phyloP scores from a whole-genome alignment of 106 monocot genomes.

The Dioscorea dumetorum region DNA sequence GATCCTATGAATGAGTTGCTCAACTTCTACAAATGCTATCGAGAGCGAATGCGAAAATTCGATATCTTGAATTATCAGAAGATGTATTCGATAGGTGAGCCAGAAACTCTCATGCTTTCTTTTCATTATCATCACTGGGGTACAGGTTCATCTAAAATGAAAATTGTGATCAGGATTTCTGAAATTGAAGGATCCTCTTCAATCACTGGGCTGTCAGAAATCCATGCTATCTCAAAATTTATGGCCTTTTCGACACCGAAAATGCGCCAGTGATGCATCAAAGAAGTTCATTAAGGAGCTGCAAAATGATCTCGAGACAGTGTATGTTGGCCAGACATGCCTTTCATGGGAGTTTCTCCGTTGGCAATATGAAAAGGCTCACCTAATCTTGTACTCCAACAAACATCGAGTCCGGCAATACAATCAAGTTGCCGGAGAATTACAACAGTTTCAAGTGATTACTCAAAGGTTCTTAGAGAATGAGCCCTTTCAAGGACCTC shows the following conservation, averaged over 20 bases:
- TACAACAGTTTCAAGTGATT: constrained; percentile 76
- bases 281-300: constrained; percentile 76
- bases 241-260: constrained; percentile 21
- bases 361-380: constrained; percentile 78
- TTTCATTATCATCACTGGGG: not conserved
- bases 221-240: constrained; percentile 54
- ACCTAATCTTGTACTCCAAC: constrained; percentile 40
- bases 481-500: constrained; percentile 71
- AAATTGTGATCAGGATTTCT: constrained; percentile 46
- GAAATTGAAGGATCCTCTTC: constrained; percentile 50
- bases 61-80: constrained; percentile 88
- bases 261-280: constrained; percentile 28
- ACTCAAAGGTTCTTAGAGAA: constrained; percentile 71
- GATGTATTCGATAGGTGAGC: constrained; percentile 88
- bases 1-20: constrained; percentile 70
- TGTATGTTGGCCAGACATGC: constrained; percentile 85
- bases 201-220: constrained; percentile 30
- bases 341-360: constrained; percentile 91
- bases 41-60: constrained; percentile 79
- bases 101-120: not conserved
- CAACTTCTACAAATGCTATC: constrained; percentile 74
- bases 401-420: constrained; percentile 30
- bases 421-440: constrained; percentile 72
- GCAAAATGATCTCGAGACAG: constrained; percentile 55
- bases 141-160: not conserved